These are phyloP conservation scores for Cryptosporidium ryanae DNA, from an alignment of 169 alveolate species.

Conservation along the genomic window DNA sequence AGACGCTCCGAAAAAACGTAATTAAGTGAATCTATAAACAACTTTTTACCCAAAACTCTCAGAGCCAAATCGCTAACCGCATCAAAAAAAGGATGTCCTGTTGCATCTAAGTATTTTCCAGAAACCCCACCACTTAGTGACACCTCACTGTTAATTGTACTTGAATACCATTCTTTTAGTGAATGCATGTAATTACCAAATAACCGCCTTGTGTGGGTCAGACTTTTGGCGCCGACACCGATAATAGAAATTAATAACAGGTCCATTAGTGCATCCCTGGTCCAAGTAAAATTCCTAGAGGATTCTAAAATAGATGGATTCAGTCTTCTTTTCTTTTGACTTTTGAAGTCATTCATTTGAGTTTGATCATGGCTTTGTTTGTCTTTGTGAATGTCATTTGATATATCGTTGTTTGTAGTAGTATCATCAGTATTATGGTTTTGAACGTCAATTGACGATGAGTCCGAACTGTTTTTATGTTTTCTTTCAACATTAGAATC, in stretches of 20 bases:
- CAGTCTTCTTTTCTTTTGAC: constrained; percentile 30
- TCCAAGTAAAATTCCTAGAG: constrained; percentile 4
- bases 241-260: constrained; percentile 33
- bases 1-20: neutral
- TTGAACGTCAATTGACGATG: neutral
- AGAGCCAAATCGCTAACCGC: constrained; percentile 17
- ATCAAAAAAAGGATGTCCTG: constrained; percentile 6
- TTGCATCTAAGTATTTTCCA: neutral
- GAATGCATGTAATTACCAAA: constrained; percentile 30
- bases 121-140: neutral
- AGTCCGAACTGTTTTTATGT: neutral
- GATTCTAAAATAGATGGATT: neutral
- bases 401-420: no score
- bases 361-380: no score
- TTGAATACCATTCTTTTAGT: constrained; percentile 9
- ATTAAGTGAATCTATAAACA: constrained; percentile 1
- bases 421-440: neutral
- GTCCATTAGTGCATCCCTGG: constrained; percentile 31
- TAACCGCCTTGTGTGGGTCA: constrained; percentile 43
- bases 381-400: no score
- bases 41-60: neutral
- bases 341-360: neutral
- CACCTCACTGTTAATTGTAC: neutral
- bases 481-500: constrained; percentile 4
- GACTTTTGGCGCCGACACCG: constrained; percentile 40